phyloP scores from a whole-genome alignment of 192 early-diverging fungal species.

The Entomortierella lignicola region DNA sequence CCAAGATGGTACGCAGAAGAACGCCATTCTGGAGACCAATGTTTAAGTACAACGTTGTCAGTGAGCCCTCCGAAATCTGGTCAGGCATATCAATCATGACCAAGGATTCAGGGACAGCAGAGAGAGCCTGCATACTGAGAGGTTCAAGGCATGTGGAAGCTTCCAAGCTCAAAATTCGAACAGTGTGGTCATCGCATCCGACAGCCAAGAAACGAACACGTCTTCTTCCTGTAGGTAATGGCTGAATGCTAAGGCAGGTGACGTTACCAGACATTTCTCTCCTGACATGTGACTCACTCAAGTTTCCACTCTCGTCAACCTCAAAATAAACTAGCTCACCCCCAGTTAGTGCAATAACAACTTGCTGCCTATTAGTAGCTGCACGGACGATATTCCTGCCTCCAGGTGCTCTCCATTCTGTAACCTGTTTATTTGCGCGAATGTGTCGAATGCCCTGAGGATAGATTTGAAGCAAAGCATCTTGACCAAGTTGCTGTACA shows the following conservation, averaged over 20 bases:
- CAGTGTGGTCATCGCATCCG: slow-evolving; percentile 92
- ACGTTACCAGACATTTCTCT: slow-evolving; percentile 78
- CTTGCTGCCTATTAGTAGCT: slow-evolving; percentile 85
- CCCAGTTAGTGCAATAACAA: slow-evolving; percentile 83
- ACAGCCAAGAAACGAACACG: slow-evolving; percentile 86
- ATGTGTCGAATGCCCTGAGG: slow-evolving; percentile 93
- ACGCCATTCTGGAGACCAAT: slow-evolving; percentile 93
- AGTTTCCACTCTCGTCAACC: slow-evolving; percentile 79
- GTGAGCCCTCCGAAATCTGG: slow-evolving; percentile 64
- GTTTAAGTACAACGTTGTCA: slow-evolving; percentile 81
- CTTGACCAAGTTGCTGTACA: slow-evolving; percentile 86
- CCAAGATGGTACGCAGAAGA: slow-evolving; percentile 86
- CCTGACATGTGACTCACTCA: slow-evolving; percentile 90
- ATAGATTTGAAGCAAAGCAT: slow-evolving; percentile 88
- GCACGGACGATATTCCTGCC: slow-evolving; percentile 80
- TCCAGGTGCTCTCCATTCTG: slow-evolving; percentile 92
- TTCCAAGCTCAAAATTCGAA: slow-evolving; percentile 88
- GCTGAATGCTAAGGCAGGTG: slow-evolving; percentile 81
- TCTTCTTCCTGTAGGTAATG: slow-evolving; percentile 80
- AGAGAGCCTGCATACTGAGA: slow-evolving; percentile 79
- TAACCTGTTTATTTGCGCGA: slow-evolving; percentile 85
- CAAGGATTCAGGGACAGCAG: slow-evolving; percentile 76
- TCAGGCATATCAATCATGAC: slow-evolving; percentile 86
- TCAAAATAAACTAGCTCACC: slow-evolving; percentile 95
- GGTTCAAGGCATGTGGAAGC: slow-evolving; percentile 81